phyloP scores from a whole-genome alignment of 306 rosid species.

The Acacia confusa region DNA sequence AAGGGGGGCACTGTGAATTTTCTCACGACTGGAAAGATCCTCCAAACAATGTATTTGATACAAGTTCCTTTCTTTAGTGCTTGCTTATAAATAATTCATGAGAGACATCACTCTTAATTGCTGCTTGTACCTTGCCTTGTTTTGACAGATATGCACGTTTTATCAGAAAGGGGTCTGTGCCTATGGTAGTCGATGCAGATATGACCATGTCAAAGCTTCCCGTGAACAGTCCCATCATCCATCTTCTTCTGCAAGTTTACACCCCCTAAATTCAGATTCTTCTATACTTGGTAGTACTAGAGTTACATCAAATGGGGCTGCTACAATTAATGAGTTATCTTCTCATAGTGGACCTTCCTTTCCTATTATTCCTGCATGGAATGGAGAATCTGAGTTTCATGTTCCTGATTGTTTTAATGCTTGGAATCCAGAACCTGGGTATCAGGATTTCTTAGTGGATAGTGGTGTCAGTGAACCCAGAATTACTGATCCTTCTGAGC shows the following conservation, averaged over 20 bases:
- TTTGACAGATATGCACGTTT: conserved; percentile 75
- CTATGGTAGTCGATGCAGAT: conserved; percentile 96
- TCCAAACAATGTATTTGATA: conserved; percentile 68
- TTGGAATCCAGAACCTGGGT: conserved; percentile 39
- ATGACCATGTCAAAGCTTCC: conserved; percentile 83
- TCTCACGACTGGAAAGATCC: conserved; percentile 94
- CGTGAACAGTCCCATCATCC: conserved; percentile 49
- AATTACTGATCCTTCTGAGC: conserved; percentile 55
- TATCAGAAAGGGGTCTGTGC: conserved; percentile 90
- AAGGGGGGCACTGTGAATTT: conserved; percentile 96
- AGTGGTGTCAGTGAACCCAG: conserved; percentile 47
- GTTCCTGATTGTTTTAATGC: neutral
- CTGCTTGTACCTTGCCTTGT: conserved; percentile 14
- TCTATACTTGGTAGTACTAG: conserved; percentile 37
- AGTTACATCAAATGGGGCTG: conserved; percentile 40
- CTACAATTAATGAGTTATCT: conserved; percentile 46
- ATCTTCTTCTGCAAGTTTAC: conserved; percentile 58
- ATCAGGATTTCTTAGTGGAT: conserved; percentile 38
- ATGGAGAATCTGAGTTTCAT: neutral
- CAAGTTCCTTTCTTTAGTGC: conserved; percentile 23
- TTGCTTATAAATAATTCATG: neutral
- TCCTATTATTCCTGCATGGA: conserved; percentile 34
- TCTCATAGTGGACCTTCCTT: conserved; percentile 46
- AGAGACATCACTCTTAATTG: conserved; percentile 25
- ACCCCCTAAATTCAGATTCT: conserved; percentile 45